These are phyloP conservation scores for Haberlea rhodopensis DNA, from an alignment of 257 asterid species.

Conservation along the genomic window DNA sequence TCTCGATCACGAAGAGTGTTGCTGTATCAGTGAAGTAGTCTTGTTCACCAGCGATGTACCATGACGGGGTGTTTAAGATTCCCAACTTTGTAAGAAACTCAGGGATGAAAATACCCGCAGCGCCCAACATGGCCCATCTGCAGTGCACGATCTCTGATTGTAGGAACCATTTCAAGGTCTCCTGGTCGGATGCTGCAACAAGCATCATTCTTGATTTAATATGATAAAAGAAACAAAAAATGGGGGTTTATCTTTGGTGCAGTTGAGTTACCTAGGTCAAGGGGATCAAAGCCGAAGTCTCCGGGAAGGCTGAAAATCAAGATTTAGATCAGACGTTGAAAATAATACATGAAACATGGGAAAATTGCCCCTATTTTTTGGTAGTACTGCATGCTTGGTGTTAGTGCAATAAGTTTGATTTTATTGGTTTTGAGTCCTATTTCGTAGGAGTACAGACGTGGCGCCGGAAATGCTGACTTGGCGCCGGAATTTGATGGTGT, in stretches of 20 bases:
- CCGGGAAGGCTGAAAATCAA: conserved; percentile 86
- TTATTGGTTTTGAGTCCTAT: no score
- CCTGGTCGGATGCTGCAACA: conserved; percentile 83
- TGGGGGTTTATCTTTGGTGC: background rate
- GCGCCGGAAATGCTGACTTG: no score
- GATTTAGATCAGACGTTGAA: conserved; percentile 15
- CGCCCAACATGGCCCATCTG: conserved; percentile 99
- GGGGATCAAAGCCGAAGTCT: conserved; percentile 96
- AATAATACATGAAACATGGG: background rate
- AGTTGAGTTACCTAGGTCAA: conserved; percentile 63
- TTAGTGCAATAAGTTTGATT: no score
- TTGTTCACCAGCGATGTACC: conserved; percentile 96
- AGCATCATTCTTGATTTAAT: background rate
- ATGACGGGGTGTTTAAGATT: conserved; percentile 90
- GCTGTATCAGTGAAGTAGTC: conserved; percentile 95
- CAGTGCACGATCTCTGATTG: conserved; percentile 93
- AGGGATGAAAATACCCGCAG: conserved; percentile 97
- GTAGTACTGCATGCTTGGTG: no score
- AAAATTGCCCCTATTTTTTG: no score
- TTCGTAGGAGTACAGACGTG: no score
- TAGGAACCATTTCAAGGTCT: conserved; percentile 83
- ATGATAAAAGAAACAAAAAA: background rate
- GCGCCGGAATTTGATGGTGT: no score
- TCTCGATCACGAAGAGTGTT: conserved; percentile 72
- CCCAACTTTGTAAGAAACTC: conserved; percentile 92